Base-by-base conservation (phyloP, 345 rosid genomes). In the Microcos paniculata region DNA sequence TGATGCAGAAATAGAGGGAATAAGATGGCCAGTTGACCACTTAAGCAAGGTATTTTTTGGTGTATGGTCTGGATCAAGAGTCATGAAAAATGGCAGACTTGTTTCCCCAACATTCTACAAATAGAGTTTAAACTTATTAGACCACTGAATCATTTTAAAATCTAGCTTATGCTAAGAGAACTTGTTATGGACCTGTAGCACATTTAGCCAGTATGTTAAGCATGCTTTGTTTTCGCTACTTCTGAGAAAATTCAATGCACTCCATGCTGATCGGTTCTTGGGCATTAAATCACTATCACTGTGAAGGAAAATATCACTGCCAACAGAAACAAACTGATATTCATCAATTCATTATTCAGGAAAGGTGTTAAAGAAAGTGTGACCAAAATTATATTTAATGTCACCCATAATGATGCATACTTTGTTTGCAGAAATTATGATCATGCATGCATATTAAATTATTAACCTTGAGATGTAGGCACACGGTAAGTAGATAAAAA, bases 231-330 rank as follows among this genome's bases (percentile, higher is more conserved):
- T 83, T 43, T 87, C 84, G 0, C 81, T 80, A 70, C 85, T 87
- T 35, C 92, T 96, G 14, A 93, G 86, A 85, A 95, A 95, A 78
- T 95, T 95, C 97, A 98, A 86, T 0, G 99, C 89, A 79, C 98
- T 87, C 98, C 98, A 95, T 0, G 96, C 96, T 67, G 92, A 90
- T 82, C 76, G 83, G 77, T 85, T 90, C 74, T 77, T 78, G 8
- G 98, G 99, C 99, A 95, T 93, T 64, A 92, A 85, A 38, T 45
- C 87, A 79, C 51, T 83, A 71, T 95, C 99, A 19, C 72, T 85
- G 73, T 93, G 99, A 66, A 95, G 97, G 80, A 79, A 93, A 49
- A 91, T 84, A 62, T 90, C 96, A 21, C 97, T 92, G 97, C 84
- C 71, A 83, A 72, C 26, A 65, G 31, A 79, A 70, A 72, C 48